A percentile compares a stretch with the other conserved stretches of the same genome.
Conservation (phyloP, 441 rosid genomes). For the Populus tomentosa region DNA sequence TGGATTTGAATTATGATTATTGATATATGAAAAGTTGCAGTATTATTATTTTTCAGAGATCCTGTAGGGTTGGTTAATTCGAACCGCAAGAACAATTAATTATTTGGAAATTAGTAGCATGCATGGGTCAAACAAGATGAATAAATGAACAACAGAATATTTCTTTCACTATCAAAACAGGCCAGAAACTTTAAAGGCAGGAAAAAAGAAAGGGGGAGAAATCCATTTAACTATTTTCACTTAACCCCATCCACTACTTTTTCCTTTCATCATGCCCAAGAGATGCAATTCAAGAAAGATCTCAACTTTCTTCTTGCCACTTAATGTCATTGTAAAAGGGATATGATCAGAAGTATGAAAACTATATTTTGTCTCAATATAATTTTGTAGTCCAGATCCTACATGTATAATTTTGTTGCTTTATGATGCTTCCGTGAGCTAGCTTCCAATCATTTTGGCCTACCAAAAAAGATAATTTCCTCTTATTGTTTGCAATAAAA, state of each 20-base stretch:
- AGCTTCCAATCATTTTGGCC: neutral
- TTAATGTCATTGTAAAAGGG: neutral
- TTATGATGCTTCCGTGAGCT: neutral
- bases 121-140: neutral
- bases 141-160: slow-evolving; percentile 6
- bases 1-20: neutral
- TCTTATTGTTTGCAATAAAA: too few relatives aligned
- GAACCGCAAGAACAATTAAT: neutral
- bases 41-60: too few relatives aligned
- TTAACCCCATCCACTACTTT: slow-evolving; percentile 21
- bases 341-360: neutral
- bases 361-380: neutral
- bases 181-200: neutral
- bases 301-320: neutral
- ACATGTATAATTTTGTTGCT: neutral
- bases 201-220: neutral
- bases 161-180: neutral
- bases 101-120: neutral
- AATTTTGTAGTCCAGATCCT: neutral
- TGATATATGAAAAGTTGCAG: too few relatives aligned
- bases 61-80: neutral
- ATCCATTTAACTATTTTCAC: neutral
- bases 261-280: slow-evolving; percentile 9
- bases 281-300: neutral
- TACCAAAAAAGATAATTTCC: too few relatives aligned